These are phyloP conservation scores for Nannochloropsis oceanica DNA, from an alignment of 108 stramenopile species.

Conservation along the genomic window DNA sequence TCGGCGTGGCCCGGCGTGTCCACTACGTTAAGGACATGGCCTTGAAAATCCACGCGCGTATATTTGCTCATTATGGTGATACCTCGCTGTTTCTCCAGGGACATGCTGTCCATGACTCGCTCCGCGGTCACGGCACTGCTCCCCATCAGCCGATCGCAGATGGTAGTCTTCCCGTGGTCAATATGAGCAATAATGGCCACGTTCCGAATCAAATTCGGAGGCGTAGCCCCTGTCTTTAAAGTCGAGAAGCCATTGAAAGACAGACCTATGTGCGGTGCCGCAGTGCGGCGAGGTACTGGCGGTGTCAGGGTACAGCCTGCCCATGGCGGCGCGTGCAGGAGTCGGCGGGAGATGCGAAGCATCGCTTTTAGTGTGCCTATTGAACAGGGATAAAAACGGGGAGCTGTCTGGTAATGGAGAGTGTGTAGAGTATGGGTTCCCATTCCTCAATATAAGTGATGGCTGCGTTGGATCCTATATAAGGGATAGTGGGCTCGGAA, in stretches of 20 bases:
- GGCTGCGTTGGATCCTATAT: no score
- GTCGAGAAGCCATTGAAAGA: not conserved
- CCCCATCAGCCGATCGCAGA: constrained; percentile 26
- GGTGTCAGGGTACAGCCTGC: not conserved
- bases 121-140: constrained; percentile 14
- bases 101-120: constrained; percentile 35
- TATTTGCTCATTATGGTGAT: constrained; percentile 91
- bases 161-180: constrained; percentile 21
- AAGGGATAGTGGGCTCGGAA: no score
- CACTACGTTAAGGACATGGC: constrained; percentile 57
- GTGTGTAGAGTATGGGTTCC: no score
- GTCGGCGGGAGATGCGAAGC: not conserved
- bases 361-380: not conserved
- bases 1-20: constrained; percentile 95
- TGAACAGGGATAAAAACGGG: no score
- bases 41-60: constrained; percentile 60
- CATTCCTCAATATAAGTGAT: no score
- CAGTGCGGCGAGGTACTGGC: not conserved
- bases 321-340: not conserved
- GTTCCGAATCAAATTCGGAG: constrained; percentile 17
- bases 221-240: not conserved
- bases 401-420: no score
- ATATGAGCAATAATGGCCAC: constrained; percentile 31
- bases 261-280: not conserved
- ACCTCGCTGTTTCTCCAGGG: constrained; percentile 60